Evolutionary conservation across 257 asterid species (phyloP).

Genomic region (Buddleja alternifolia): DNA sequence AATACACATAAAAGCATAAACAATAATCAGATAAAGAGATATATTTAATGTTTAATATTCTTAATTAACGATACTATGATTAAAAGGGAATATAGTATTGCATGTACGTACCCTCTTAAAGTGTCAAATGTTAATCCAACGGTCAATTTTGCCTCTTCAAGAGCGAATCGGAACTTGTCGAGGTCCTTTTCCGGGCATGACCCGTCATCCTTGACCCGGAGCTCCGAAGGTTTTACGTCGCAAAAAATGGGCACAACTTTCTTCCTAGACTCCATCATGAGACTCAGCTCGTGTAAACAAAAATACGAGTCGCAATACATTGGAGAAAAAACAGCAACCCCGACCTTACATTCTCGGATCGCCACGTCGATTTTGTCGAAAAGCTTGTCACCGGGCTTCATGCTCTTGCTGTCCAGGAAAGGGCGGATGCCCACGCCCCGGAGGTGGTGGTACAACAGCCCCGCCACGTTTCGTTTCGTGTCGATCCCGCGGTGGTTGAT

Average conservation of each 20-base stretch:
- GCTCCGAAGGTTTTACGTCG: constrained; percentile 81
- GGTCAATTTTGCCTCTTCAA: constrained; percentile 71
- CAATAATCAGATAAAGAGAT: no score
- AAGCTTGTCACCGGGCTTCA: constrained; percentile 81
- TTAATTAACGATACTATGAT: no score
- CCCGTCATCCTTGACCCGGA: constrained; percentile 54
- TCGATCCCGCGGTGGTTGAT: constrained; percentile 83
- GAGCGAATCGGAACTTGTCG: constrained; percentile 51
- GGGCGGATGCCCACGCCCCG: constrained; percentile 49
- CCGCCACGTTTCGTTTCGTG: constrained; percentile 79
- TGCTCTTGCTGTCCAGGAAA: constrained; percentile 80
- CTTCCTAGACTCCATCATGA: constrained; percentile 59
- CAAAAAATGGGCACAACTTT: constrained; percentile 69
- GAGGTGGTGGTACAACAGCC: constrained; percentile 64
- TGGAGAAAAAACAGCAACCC: constrained; percentile 78
- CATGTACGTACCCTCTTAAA: constrained; percentile 45
- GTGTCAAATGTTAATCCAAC: constrained; percentile 88
- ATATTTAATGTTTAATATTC: not conserved
- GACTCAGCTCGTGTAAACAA: constrained; percentile 71
- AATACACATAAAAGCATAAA: not conserved
- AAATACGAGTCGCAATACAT: constrained; percentile 75
- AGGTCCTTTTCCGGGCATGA: constrained; percentile 40
- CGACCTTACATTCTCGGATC: constrained; percentile 61
- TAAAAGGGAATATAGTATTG: no score
- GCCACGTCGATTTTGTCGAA: constrained; percentile 66